Conservation (phyloP, 257 asterid species). For the Leptodermis oblonga region DNA sequence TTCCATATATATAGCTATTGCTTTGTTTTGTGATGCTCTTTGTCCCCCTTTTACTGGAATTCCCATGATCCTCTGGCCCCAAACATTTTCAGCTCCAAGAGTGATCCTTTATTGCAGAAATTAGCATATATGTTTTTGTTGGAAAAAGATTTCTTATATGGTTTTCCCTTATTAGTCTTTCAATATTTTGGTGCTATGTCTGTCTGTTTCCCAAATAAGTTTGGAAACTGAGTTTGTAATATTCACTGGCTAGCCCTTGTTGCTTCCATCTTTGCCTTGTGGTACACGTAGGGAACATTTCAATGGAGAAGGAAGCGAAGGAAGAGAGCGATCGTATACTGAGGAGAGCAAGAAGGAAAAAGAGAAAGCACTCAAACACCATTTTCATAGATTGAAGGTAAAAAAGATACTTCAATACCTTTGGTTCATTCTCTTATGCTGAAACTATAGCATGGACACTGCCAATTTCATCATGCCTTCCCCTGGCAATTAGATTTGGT, state of each 20-base stretch:
- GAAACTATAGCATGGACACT: neutral
- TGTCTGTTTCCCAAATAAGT: neutral
- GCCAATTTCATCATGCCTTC: neutral
- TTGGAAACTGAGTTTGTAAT: neutral
- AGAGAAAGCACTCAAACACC: constrained; percentile 62
- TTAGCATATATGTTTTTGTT: neutral
- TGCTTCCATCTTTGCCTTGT: constrained; percentile 16
- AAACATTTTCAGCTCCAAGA: neutral
- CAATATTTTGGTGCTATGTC: neutral
- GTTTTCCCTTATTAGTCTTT: neutral
- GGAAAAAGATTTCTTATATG: neutral
- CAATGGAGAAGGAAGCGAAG: constrained; percentile 45
- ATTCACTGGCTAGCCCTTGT: neutral
- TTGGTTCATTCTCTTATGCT: neutral
- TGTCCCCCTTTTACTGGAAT: neutral
- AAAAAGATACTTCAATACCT: neutral
- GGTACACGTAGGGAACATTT: constrained; percentile 30
- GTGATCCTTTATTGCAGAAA: neutral
- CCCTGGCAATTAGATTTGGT: neutral
- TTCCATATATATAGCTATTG: neutral
- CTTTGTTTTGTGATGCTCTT: neutral
- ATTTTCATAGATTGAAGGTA: constrained; percentile 71
- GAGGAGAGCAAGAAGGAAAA: constrained; percentile 81
- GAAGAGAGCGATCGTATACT: constrained; percentile 64
- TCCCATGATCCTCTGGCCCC: neutral